Conservation (phyloP, 768 basidiomycete genomes). For the Hebeloma cylindrosporum region DNA sequence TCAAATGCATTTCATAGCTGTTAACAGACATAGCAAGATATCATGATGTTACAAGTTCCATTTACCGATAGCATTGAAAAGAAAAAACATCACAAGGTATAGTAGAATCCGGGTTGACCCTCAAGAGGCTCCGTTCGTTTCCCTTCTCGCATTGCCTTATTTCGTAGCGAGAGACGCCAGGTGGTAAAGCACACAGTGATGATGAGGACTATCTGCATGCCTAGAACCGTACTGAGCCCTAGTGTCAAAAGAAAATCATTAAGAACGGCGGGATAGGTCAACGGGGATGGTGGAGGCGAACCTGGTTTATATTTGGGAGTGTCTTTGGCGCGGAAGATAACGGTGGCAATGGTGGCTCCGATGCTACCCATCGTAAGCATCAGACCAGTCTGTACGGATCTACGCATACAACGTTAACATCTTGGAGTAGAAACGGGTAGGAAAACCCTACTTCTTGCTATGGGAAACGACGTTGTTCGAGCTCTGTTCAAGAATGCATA, state of each 20-base stretch:
- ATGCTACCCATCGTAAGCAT: conserved; percentile 42
- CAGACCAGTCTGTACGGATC: conserved; percentile 41
- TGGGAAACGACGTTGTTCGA: conserved; percentile 51
- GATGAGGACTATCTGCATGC: conserved; percentile 39
- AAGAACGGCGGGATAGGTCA: not conserved
- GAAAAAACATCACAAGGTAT: conserved; percentile 37
- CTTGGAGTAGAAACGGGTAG: not conserved
- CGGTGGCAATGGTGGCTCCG: conserved; percentile 45
- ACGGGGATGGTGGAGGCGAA: no score
- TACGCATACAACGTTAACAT: conserved; percentile 17
- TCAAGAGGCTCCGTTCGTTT: conserved; percentile 35
- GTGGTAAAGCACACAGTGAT: conserved; percentile 33
- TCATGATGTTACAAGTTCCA: conserved; percentile 16
- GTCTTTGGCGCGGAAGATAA: conserved; percentile 42
- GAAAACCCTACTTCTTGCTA: conserved; percentile 36
- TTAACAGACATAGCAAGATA: no score
- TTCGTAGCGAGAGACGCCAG: conserved; percentile 36
- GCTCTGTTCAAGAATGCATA: conserved; percentile 25
- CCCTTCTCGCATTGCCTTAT: conserved; percentile 35
- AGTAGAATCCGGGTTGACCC: conserved; percentile 39
- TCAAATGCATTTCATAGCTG: no score
- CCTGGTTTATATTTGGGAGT: conserved; percentile 46
- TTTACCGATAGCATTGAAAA: conserved; percentile 10
- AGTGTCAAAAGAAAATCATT: conserved; percentile 14
- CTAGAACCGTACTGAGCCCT: conserved; percentile 42